These are phyloP conservation scores for Kodamaea restingae DNA, from an alignment of 805 yeast genomes.

Conservation along the genomic window DNA sequence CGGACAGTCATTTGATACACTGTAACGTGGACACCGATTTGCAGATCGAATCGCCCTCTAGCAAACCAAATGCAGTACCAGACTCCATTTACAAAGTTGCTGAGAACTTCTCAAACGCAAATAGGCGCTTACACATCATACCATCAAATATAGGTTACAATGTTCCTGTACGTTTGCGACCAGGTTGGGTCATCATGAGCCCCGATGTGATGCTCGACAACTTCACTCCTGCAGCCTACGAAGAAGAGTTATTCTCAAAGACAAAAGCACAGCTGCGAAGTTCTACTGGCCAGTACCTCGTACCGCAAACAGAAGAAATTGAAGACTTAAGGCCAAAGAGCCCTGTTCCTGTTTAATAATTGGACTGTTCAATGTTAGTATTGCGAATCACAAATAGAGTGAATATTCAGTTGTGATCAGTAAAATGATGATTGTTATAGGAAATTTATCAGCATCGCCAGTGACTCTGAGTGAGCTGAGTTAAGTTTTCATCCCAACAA, in stretches of 20 bases:
- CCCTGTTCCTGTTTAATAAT: constrained; percentile 38
- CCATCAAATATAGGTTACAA: constrained; percentile 68
- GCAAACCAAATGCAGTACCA: constrained; percentile 44
- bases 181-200: constrained; percentile 88
- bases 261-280: constrained; percentile 40
- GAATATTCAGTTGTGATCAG: constrained; percentile 11
- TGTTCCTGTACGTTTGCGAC: constrained; percentile 60
- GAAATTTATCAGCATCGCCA: constrained; percentile 48
- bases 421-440: constrained; percentile 40
- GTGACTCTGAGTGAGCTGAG: constrained; percentile 57
- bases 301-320: constrained; percentile 69
- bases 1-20: constrained; percentile 79
- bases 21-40: constrained; percentile 91
- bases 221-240: constrained; percentile 41
- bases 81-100: constrained; percentile 73
- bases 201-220: constrained; percentile 79
- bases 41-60: constrained; percentile 50
- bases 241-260: constrained; percentile 27
- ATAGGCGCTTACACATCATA: constrained; percentile 77
- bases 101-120: constrained; percentile 83
- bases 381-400: background rate
- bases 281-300: constrained; percentile 34
- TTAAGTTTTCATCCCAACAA: constrained; percentile 47
- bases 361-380: background rate
- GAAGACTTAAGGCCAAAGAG: constrained; percentile 82